Evolutionary conservation across 306 rosid species (phyloP).

Genomic region (Vigna unguiculata): DNA sequence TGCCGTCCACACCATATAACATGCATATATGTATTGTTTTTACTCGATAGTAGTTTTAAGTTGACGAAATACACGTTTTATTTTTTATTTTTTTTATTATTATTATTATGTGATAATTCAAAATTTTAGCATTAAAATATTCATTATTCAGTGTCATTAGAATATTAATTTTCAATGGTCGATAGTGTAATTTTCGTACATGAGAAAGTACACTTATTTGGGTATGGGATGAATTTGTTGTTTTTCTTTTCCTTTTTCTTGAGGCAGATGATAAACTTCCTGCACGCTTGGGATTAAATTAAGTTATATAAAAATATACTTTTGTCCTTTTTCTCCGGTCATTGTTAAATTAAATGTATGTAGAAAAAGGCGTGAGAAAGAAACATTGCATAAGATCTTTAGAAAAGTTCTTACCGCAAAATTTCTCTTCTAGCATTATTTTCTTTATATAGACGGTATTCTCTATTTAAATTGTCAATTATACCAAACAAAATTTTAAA

Average conservation of each 20-base stretch:
- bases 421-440: background rate
- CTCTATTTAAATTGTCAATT: background rate
- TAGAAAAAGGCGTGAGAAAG: conserved; percentile 22
- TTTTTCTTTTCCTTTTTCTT: background rate
- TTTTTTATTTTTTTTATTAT: too few species aligned
- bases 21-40: background rate
- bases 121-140: background rate
- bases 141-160: background rate
- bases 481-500: background rate
- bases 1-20: conserved; percentile 8
- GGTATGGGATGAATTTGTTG: background rate
- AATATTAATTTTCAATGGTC: background rate
- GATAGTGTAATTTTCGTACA: background rate
- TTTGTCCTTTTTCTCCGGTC: background rate
- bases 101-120: background rate
- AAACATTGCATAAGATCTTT: conserved; percentile 16
- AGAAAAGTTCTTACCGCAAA: background rate
- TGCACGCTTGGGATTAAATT: background rate
- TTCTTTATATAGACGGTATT: background rate
- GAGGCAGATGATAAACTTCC: background rate
- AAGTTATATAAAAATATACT: background rate
- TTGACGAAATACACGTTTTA: background rate
- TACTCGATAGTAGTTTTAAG: background rate
- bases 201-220: background rate
- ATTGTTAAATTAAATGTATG: background rate